phyloP scores from a whole-genome alignment of 306 rosid genomes.

The Clitoria ternatea region DNA sequence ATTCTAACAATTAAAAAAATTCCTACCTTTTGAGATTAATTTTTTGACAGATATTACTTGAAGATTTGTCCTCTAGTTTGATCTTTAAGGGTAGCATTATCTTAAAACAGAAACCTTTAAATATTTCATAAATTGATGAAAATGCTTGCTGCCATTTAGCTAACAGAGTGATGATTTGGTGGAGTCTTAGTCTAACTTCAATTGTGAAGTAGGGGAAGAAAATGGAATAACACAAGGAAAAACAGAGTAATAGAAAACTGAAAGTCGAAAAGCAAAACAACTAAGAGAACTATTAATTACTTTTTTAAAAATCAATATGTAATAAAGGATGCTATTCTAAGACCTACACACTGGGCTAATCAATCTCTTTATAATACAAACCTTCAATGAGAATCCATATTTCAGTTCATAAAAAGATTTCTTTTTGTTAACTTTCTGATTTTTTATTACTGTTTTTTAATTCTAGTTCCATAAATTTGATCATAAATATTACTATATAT shows the following conservation, averaged over 20 bases:
- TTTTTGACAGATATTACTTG: not conserved
- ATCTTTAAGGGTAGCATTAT: not conserved
- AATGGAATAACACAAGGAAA: too few species aligned
- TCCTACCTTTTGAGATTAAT: not conserved
- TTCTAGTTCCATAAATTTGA: not conserved
- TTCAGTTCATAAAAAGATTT: not conserved
- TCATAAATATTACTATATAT: not conserved
- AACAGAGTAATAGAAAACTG: too few species aligned
- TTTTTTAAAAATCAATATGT: not conserved
- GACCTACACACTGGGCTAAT: not conserved
- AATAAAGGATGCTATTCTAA: not conserved
- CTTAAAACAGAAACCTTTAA: not conserved
- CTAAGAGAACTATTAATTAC: too few species aligned
- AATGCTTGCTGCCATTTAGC: conserved; percentile 1
- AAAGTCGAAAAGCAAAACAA: too few species aligned
- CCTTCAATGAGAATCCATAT: not conserved
- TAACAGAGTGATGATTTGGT: not conserved
- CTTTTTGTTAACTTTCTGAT: not conserved
- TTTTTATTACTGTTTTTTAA: not conserved
- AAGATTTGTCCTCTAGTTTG: not conserved
- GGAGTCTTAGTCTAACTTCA: not conserved
- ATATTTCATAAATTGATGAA: not conserved
- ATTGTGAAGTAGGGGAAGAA: too few species aligned
- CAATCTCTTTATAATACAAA: not conserved
- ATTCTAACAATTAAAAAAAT: too few species aligned